Percentiles rank a stretch among this genome's conserved stretches.
Evolutionary conservation across 495 filamentous ascomycete species (phyloP).

Genomic region (Chlorociboria aeruginascens): DNA sequence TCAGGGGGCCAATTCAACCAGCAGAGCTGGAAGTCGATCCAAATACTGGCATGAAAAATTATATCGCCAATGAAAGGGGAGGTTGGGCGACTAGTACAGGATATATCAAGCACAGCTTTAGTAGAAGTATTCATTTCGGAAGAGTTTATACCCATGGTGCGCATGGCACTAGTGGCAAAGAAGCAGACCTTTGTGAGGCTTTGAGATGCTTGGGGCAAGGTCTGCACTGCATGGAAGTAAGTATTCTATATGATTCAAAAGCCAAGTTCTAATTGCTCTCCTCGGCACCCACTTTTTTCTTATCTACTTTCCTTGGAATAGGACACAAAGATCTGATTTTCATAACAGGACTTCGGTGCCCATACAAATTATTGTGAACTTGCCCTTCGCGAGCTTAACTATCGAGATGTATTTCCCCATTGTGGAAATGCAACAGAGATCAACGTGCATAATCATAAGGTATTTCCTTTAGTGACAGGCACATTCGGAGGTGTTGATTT

Average conservation of each 20-base stretch:
- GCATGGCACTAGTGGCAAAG: constrained; percentile 48
- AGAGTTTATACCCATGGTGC: constrained; percentile 70
- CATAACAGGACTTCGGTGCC: constrained; percentile 63
- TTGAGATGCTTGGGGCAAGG: constrained; percentile 70
- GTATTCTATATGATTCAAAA: background rate
- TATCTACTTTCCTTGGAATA: no score
- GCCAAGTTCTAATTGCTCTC: background rate
- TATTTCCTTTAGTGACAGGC: constrained; percentile 82
- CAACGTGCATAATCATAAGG: constrained; percentile 55
- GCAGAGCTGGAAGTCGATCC: constrained; percentile 74
- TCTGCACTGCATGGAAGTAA: constrained; percentile 70
- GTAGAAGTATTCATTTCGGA: constrained; percentile 79
- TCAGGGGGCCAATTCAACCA: constrained; percentile 62
- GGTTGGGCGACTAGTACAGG: constrained; percentile 68
- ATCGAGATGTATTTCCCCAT: constrained; percentile 74
- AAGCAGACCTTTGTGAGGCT: constrained; percentile 83
- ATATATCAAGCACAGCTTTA: constrained; percentile 77
- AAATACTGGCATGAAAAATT: constrained; percentile 94
- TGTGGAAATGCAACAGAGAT: constrained; percentile 65
- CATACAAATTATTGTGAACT: constrained; percentile 90
- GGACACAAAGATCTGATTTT: no score
- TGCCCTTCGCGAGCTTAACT: constrained; percentile 73
- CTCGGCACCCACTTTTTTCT: no score
- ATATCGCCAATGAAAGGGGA: constrained; percentile 84
- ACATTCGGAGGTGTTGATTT: constrained; percentile 76